These are phyloP conservation scores for Microsporum audouinii DNA, from an alignment of 2,329 filamentous ascomycete species.

Conservation along the genomic window DNA sequence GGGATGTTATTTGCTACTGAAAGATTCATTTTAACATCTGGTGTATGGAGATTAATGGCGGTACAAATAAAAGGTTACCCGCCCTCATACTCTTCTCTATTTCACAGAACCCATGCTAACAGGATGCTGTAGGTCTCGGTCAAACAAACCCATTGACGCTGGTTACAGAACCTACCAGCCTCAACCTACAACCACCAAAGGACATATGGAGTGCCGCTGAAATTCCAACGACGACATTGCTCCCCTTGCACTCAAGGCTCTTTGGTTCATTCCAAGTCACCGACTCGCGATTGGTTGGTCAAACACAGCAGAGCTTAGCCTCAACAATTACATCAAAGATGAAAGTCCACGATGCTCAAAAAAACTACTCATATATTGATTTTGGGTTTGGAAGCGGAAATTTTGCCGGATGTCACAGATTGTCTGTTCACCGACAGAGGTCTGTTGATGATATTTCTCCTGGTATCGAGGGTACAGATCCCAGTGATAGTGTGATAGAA, in stretches of 20 bases:
- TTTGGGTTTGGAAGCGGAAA: constrained; percentile 5
- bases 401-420: constrained; percentile 11
- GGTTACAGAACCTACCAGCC: neutral
- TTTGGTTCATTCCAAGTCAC: constrained; percentile 11
- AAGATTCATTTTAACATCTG: neutral
- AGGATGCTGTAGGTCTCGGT: neutral
- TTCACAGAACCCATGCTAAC: neutral
- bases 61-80: constrained; percentile 7
- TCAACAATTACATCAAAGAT: neutral
- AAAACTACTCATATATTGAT: constrained; percentile 9
- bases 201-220: constrained; percentile 5
- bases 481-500: neutral
- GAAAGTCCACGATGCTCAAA: neutral
- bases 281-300: neutral
- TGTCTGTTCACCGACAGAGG: constrained; percentile 7
- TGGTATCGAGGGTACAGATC: neutral
- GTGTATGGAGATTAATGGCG: constrained; percentile 3
- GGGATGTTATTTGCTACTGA: constrained; percentile 9
- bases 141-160: neutral
- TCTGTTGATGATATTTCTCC: neutral
- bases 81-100: neutral
- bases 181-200: neutral
- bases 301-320: neutral
- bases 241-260: constrained; percentile 8
- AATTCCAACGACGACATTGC: constrained; percentile 6